Base-by-base conservation (phyloP, 2,329 filamentous ascomycete species). In the Zalaria obscura region DNA sequence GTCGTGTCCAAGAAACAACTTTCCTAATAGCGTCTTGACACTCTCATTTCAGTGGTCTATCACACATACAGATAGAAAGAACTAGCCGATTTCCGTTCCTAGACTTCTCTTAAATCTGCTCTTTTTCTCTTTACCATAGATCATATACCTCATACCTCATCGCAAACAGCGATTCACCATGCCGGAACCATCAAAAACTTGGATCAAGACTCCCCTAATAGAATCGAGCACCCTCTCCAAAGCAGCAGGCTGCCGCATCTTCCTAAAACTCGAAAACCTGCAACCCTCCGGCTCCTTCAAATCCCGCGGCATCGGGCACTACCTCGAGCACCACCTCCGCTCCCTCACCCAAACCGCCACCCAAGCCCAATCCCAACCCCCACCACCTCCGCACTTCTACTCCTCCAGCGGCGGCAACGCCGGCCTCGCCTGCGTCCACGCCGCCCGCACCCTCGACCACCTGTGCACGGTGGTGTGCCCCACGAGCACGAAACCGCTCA, bases 261-360 rank as follows among this genome's bases (percentile, higher is more conserved):
- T 83, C 60, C 76, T 93, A 54, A 93, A 93, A 61, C 75, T 91
- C 47, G 85, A 93, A 53, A 84, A 83, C 56, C 73, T 87, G 41
- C 86, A 93, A 55, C 86, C 85, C 4, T 82, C 80, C 25, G 83
- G 83, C 48, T 88, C 83, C 33, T 93, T 93, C 75, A 48, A 93
- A 61, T 88, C 83, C 45, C 56, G 65, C 49, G 83, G 81, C 27
- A 75, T 89, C 46, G 83, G 83, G 39, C 75, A 83, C 59, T 72
- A 83, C 56, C 78, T 86, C 57, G 68, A 78, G 40, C 18, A 18
- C 18, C 18, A 32, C n/a, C 7, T 32, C 29, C 65, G 68, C 48
- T 55, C 58, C 40, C 62, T 67, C 36, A 55, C 65, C 11, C 2
- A 18, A 18, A 18, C 18, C 18, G 18, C 18, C 18, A 18, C 29